Evolutionary conservation across 495 filamentous ascomycete genomes (phyloP).

Genomic region (Xylona heveae): DNA sequence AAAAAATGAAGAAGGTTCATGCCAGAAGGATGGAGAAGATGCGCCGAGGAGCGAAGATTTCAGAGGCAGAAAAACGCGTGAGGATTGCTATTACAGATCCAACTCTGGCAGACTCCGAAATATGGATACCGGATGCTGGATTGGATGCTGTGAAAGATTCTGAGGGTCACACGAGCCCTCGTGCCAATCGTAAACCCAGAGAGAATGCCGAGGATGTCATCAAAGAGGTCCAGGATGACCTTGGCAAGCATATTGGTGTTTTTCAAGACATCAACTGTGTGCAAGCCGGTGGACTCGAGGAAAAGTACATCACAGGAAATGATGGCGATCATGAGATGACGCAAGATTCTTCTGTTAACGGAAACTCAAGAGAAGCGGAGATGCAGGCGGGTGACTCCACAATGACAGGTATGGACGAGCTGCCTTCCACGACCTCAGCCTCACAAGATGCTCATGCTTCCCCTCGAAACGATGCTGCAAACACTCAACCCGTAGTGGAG

Average conservation of each 20-base stretch:
- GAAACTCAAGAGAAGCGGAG: too few relatives aligned
- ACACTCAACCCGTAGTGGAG: too few relatives aligned
- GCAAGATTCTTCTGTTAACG: too few relatives aligned
- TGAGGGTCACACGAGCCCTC: slow-evolving; percentile 16
- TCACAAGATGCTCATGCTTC: too few relatives aligned
- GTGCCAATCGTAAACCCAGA: background rate
- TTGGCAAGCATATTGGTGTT: slow-evolving; percentile 30
- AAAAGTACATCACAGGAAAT: slow-evolving; percentile 20
- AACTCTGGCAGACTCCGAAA: slow-evolving; percentile 28
- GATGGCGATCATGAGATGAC: too few relatives aligned
- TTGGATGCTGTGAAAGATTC: slow-evolving; percentile 22
- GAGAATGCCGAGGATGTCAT: slow-evolving; percentile 37
- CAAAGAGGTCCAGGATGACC: slow-evolving; percentile 30
- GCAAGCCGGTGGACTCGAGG: slow-evolving; percentile 49
- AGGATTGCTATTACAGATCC: slow-evolving; percentile 32
- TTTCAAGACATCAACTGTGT: slow-evolving; percentile 43
- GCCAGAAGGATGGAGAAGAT: slow-evolving; percentile 52
- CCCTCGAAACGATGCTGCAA: too few relatives aligned
- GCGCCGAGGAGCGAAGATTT: slow-evolving; percentile 31
- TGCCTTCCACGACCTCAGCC: too few relatives aligned
- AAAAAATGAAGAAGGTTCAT: slow-evolving; percentile 61
- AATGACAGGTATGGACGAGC: too few relatives aligned
- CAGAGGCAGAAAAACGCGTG: slow-evolving; percentile 39
- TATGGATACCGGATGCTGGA: slow-evolving; percentile 41
- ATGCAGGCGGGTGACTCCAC: too few relatives aligned